A percentile compares a stretch with the other conserved stretches of the same genome.
phyloP scores from a whole-genome alignment of 1,284 basidiomycete species.

The Rhodotorula sp. region DNA sequence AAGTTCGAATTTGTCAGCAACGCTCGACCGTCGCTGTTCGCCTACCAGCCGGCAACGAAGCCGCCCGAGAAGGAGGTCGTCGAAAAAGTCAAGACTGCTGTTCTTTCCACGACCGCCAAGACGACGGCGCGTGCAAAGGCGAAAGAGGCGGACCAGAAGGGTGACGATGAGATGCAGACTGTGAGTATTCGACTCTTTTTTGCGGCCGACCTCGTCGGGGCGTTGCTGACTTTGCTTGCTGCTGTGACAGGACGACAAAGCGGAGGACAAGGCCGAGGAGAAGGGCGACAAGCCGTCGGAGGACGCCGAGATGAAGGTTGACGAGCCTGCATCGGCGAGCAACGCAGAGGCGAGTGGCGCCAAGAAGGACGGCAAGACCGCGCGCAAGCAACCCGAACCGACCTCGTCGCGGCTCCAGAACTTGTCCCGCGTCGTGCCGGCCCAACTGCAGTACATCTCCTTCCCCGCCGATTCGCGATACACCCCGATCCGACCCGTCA shows the following conservation, averaged over 20 bases:
- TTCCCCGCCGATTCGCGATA: conserved; percentile 79
- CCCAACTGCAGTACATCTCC: conserved; percentile 77
- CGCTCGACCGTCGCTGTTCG: conserved; percentile 74
- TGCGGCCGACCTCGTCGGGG: no score
- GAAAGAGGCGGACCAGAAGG: conserved; percentile 63
- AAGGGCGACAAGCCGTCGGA: conserved; percentile 44
- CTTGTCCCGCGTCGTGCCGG: conserved; percentile 88
- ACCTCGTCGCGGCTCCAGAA: conserved; percentile 75
- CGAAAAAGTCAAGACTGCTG: conserved; percentile 84
- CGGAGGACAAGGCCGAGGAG: background rate
- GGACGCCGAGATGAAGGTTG: conserved; percentile 54
- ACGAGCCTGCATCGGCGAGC: conserved; percentile 53
- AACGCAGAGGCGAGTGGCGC: background rate
- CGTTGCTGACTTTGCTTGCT: background rate
- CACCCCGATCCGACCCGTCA: conserved; percentile 79
- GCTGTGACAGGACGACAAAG: conserved; percentile 49
- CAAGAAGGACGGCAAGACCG: conserved; percentile 36
- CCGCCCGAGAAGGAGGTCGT: conserved; percentile 86
- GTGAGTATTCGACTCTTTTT: conserved; percentile 54
- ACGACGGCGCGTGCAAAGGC: conserved; percentile 86
- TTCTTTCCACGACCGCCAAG: conserved; percentile 91
- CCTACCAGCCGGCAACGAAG: conserved; percentile 78
- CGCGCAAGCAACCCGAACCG: conserved; percentile 63
- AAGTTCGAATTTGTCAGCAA: conserved; percentile 87
- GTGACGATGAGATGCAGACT: conserved; percentile 69